Percentiles rank a stretch among this genome's conserved stretches.
These are phyloP conservation scores for Andrographis paniculata DNA, from an alignment of 305 asterid genomes.

Conservation along the genomic window DNA sequence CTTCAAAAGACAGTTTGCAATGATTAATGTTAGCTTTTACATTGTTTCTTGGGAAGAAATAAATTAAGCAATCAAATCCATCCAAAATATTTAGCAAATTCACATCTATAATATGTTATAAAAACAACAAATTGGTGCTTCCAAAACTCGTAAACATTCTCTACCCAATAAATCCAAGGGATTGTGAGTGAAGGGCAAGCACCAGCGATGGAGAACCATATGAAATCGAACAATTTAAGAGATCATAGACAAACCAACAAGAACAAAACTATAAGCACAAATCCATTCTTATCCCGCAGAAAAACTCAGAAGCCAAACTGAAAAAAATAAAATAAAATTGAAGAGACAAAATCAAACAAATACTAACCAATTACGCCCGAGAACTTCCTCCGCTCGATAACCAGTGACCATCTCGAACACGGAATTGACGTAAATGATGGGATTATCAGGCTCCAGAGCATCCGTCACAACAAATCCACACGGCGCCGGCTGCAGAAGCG, in stretches of 20 bases:
- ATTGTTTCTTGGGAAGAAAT: too few relatives aligned
- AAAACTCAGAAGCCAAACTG: conserved; percentile 2
- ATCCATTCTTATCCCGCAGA: not conserved
- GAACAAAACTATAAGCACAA: not conserved
- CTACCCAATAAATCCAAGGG: too few relatives aligned
- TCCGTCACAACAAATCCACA: conserved; percentile 89
- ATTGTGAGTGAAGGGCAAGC: too few relatives aligned
- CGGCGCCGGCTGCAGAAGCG: conserved; percentile 78
- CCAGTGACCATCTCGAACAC: conserved; percentile 94
- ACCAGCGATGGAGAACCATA: too few relatives aligned
- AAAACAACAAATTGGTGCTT: too few relatives aligned
- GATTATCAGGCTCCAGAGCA: conserved; percentile 82
- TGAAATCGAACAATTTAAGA: not conserved
- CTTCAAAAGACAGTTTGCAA: too few relatives aligned
- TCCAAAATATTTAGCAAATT: too few relatives aligned
- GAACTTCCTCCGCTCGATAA: conserved; percentile 71
- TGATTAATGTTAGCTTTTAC: too few relatives aligned
- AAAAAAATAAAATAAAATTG: not conserved
- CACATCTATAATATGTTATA: too few relatives aligned
- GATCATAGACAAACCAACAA: not conserved
- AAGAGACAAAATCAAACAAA: conserved; percentile 14
- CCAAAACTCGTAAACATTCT: too few relatives aligned
- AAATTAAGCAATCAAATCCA: too few relatives aligned
- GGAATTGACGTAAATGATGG: conserved; percentile 84
- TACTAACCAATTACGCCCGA: conserved; percentile 81